Conservation (phyloP, 202 grass and related monocot species). For the Bolboschoenoplectus hybrid region DNA sequence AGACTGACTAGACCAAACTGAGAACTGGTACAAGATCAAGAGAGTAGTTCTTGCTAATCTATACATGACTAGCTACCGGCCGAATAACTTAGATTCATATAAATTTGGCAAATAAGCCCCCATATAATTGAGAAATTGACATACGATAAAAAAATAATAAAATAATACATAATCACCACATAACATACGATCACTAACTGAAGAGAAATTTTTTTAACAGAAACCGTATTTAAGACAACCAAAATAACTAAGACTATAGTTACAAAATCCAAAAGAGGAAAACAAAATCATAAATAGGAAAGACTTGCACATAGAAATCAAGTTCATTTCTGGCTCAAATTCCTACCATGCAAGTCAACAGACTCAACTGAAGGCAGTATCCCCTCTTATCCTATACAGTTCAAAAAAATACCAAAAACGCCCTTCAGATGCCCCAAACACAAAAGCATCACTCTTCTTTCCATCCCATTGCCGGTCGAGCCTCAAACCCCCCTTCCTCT, state of each 20-base stretch:
- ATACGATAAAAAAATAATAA: neutral
- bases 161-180: constrained; percentile 8
- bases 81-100: neutral
- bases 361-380: constrained; percentile 20
- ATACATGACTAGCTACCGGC: neutral
- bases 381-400: constrained; percentile 32
- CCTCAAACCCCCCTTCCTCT: constrained; percentile 82
- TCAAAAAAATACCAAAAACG: constrained; percentile 25
- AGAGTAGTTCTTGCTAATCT: neutral
- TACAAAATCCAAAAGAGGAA: constrained; percentile 27
- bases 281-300: constrained; percentile 12
- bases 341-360: constrained; percentile 21
- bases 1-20: neutral
- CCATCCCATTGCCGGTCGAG: constrained; percentile 45
- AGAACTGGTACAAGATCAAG: neutral
- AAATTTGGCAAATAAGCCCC: neutral
- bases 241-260: constrained; percentile 36
- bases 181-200: neutral
- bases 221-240: constrained; percentile 14
- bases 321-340: neutral
- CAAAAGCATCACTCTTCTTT: constrained; percentile 36
- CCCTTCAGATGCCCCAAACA: constrained; percentile 16
- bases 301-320: neutral
- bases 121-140: neutral
- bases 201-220: neutral